Conservation (phyloP, 2,329 filamentous ascomycete genomes). For the Fusarium sp. region DNA sequence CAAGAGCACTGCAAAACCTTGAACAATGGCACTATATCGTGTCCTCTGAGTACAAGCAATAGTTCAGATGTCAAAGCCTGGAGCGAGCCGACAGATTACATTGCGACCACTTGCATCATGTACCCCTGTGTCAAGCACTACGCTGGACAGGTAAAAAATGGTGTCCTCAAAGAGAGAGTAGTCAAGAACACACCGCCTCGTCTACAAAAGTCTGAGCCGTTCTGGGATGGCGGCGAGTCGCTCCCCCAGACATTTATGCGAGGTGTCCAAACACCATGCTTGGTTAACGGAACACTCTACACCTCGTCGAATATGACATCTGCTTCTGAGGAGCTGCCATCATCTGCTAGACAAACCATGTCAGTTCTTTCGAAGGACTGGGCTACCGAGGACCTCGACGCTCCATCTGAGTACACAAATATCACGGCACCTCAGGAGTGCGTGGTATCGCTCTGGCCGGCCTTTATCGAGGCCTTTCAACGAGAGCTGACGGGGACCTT, state of each 20-base stretch:
- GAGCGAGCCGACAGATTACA: not conserved
- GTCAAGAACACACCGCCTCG: slow-evolving; percentile 2
- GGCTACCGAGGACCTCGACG: not conserved
- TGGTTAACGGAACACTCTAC: slow-evolving; percentile 8
- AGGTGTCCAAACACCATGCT: not conserved
- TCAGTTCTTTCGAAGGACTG: not conserved
- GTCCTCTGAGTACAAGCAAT: not conserved
- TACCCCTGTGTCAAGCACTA: slow-evolving; percentile 17
- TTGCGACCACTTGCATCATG: slow-evolving; percentile 6
- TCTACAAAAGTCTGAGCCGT: not conserved
- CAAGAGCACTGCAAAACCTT: slow-evolving; percentile 4
- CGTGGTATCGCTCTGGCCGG: not conserved
- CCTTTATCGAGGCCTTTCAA: not conserved
- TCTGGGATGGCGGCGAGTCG: not conserved
- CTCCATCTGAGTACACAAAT: not conserved
- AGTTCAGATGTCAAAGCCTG: not conserved
- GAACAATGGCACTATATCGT: not conserved
- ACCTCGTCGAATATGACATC: slow-evolving; percentile 4
- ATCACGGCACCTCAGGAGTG: slow-evolving; percentile 11
- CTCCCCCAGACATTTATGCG: not conserved
- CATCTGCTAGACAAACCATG: not conserved
- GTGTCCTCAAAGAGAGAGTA: not conserved
- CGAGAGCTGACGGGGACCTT: not conserved
- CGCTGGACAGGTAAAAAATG: not conserved
- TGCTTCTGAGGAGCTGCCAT: not conserved